Percentiles rank a stretch among this genome's conserved stretches.
Evolutionary conservation across 805 yeast species (phyloP).

Genomic region (Grigorovia transvaalensis): DNA sequence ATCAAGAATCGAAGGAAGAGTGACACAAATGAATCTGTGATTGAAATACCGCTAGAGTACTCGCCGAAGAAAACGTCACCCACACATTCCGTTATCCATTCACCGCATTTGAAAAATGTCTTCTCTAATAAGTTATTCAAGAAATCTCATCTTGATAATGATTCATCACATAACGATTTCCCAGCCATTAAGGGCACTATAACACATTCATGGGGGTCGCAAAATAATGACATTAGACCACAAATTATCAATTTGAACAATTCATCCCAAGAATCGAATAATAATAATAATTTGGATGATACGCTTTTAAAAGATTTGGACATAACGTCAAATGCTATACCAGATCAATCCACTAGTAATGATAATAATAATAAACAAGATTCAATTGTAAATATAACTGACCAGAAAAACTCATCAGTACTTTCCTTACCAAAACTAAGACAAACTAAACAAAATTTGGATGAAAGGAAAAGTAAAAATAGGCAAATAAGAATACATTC

Average conservation of each 20-base stretch:
- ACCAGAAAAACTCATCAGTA: background rate
- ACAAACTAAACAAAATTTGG: background rate
- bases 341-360: no score
- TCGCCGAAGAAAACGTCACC: background rate
- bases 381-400: background rate
- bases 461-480: conserved; percentile 13
- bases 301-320: no score
- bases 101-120: background rate
- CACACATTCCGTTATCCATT: background rate
- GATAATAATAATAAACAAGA: background rate
- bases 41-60: background rate
- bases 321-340: no score
- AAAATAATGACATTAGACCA: background rate
- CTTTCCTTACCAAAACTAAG: background rate
- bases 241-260: background rate
- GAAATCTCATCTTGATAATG: background rate
- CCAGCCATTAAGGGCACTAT: conserved; percentile 38
- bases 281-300: no score
- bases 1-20: background rate
- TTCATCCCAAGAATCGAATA: background rate
- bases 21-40: background rate
- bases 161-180: conserved; percentile 6
- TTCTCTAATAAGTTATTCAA: background rate
- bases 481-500: conserved; percentile 25
- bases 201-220: conserved; percentile 39